These are phyloP conservation scores for Lagerstroemia speciosa DNA, from an alignment of 345 rosid species.

Conservation along the genomic window DNA sequence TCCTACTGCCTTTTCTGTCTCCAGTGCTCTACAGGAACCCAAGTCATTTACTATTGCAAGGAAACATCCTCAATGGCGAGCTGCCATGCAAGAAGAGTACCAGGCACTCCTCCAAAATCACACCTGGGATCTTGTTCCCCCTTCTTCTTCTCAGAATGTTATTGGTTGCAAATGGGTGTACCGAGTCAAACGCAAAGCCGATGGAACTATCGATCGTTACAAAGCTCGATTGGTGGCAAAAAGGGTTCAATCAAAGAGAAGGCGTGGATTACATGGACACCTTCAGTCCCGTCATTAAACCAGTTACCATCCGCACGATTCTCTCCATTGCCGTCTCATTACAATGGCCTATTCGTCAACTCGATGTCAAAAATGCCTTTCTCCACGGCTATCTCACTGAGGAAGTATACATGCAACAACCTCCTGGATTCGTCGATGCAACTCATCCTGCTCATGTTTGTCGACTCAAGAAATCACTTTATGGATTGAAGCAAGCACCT, in stretches of 20 bases:
- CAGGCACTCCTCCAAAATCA: too few species aligned
- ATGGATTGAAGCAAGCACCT: constrained; percentile 1
- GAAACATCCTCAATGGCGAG: neutral
- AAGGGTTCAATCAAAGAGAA: neutral
- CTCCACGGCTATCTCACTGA: neutral
- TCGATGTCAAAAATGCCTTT: neutral
- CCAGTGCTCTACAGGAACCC: too few species aligned
- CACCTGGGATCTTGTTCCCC: neutral
- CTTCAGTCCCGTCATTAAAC: constrained; percentile 1
- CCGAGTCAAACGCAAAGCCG: neutral
- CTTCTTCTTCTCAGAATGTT: neutral
- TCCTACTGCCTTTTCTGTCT: too few species aligned
- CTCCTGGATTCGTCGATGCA: neutral
- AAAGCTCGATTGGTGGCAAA: neutral
- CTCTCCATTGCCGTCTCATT: neutral
- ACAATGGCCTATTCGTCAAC: neutral
- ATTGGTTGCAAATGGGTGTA: neutral
- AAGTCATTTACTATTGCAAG: neutral
- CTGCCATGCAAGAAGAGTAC: neutral
- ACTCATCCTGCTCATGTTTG: neutral
- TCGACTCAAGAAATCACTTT: neutral
- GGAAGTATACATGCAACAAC: neutral
- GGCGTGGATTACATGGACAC: constrained; percentile 5
- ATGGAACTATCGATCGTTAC: neutral
- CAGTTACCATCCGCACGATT: neutral